Percentiles rank a stretch among this genome's conserved stretches.
phyloP scores from a whole-genome alignment of 2,329 filamentous ascomycete genomes.

The Cladophialophora exuberans region DNA sequence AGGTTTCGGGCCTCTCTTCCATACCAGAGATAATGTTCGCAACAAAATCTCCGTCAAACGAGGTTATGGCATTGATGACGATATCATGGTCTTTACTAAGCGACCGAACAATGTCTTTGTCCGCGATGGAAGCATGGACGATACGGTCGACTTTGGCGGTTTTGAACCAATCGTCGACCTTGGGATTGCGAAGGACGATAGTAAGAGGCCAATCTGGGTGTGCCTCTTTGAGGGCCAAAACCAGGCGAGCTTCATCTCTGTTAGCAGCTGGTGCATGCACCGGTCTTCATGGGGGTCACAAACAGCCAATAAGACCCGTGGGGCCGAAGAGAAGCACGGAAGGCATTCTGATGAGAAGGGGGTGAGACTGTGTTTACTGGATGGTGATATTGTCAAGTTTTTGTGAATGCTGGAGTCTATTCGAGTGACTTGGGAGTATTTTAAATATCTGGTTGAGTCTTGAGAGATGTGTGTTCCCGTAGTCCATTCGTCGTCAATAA shows the following conservation, averaged over 20 bases:
- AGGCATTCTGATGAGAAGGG: conserved; percentile 8
- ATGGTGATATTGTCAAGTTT: neutral
- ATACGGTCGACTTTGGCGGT: conserved; percentile 16
- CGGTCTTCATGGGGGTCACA: neutral
- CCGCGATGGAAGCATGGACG: conserved; percentile 21
- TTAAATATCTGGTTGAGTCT: too few species aligned
- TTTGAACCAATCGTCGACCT: conserved; percentile 19
- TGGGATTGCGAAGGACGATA: conserved; percentile 12
- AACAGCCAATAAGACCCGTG: conserved; percentile 23
- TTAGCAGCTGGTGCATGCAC: conserved; percentile 2
- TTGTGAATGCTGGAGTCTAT: too few species aligned
- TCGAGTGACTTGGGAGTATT: too few species aligned
- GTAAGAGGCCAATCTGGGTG: conserved; percentile 21
- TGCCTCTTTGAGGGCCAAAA: conserved; percentile 12
- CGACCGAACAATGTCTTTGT: conserved; percentile 18
- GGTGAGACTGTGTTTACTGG: neutral
- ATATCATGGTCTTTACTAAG: conserved; percentile 26
- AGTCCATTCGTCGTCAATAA: too few species aligned
- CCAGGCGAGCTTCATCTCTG: conserved; percentile 11
- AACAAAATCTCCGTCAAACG: conserved; percentile 20
- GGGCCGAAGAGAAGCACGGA: conserved; percentile 21
- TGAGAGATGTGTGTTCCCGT: too few species aligned
- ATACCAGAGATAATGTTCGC: conserved; percentile 19
- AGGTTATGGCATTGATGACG: conserved; percentile 23
- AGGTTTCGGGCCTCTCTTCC: conserved; percentile 15